Percentiles rank a stretch among this genome's conserved stretches.
phyloP scores from a whole-genome alignment of 2,329 filamentous ascomycete genomes.

The Emmonsiellopsis sp. region DNA sequence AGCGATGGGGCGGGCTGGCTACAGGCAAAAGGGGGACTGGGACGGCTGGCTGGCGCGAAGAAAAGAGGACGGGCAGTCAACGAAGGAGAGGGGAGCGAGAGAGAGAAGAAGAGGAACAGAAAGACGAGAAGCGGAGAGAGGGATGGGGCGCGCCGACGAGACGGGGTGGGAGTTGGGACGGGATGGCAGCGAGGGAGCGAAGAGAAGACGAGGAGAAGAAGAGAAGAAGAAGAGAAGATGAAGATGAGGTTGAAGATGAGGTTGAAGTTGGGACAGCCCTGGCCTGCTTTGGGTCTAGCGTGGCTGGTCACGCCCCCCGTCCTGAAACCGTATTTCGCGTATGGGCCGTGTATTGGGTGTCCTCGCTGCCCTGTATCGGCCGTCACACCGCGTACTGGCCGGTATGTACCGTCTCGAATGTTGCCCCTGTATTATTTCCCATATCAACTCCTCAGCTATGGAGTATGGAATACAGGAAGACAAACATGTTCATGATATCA shows the following conservation, averaged over 20 bases:
- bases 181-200: conserved; percentile 19
- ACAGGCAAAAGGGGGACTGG: conserved; percentile 9
- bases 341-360: neutral
- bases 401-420: no score
- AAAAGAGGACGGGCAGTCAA: conserved; percentile 7
- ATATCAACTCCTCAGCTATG: no score
- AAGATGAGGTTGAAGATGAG: conserved; percentile 1
- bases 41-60: conserved; percentile 4
- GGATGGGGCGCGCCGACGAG: conserved; percentile 15
- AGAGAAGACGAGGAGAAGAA: conserved; percentile 13
- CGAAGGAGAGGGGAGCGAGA: conserved; percentile 10
- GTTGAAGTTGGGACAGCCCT: conserved; percentile 1
- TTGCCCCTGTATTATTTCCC: no score
- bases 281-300: neutral
- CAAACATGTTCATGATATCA: no score
- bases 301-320: neutral
- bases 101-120: conserved; percentile 19
- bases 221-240: conserved; percentile 12
- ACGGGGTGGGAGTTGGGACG: conserved; percentile 12
- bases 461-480: no score
- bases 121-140: conserved; percentile 12
- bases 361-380: no score
- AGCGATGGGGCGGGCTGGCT: conserved; percentile 9
- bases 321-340: neutral
- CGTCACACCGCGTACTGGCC: no score